A percentile compares a stretch with the other conserved stretches of the same genome.
Conservation (phyloP, 1,139 yeast species). For the Candida sp. region DNA sequence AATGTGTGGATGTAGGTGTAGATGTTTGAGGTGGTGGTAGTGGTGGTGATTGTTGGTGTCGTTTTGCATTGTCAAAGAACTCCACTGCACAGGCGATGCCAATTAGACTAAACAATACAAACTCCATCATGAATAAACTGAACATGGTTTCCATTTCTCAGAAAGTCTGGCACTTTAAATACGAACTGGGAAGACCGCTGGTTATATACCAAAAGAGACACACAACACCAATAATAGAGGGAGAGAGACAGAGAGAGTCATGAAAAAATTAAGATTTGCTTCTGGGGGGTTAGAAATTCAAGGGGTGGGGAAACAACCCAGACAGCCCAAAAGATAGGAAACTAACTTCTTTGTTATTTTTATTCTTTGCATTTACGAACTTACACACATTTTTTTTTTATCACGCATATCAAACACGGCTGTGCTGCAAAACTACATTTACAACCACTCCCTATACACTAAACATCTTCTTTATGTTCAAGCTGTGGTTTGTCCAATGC, state of each 20-base stretch:
- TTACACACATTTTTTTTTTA: background rate
- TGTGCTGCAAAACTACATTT: too few species aligned
- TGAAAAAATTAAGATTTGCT: too few species aligned
- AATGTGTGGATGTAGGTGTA: background rate
- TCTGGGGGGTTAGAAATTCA: background rate
- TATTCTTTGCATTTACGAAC: background rate
- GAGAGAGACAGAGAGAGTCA: too few species aligned
- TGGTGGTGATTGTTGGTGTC: background rate
- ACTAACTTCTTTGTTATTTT: too few species aligned
- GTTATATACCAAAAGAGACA: too few species aligned
- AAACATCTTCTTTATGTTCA: slow-evolving; percentile 8
- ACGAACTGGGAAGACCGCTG: background rate
- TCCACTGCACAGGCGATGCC: background rate
- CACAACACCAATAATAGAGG: too few species aligned
- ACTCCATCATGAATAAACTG: background rate
- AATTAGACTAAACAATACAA: background rate
- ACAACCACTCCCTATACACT: too few species aligned
- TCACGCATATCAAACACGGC: slow-evolving; percentile 1
- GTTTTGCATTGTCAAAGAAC: background rate
- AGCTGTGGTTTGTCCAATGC: slow-evolving; percentile 11
- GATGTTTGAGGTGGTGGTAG: background rate
- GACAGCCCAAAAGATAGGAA: too few species aligned
- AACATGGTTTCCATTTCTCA: slow-evolving; percentile 1
- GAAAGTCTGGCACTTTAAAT: background rate
- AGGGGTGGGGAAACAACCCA: too few species aligned